Conservation (phyloP, 176 grass and related monocot genomes). For the Thalia dealbata region DNA sequence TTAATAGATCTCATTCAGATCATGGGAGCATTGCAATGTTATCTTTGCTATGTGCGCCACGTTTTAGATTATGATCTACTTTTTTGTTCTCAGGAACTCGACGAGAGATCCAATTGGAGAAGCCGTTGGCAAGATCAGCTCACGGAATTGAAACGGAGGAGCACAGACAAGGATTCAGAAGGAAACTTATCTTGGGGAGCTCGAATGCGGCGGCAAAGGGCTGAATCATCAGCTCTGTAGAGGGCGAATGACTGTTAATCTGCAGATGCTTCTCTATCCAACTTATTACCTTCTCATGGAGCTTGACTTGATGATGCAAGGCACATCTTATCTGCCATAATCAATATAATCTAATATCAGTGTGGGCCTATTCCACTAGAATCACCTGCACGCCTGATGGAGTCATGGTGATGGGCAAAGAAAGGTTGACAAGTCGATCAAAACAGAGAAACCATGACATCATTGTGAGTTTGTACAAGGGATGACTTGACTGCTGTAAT, state of each 20-base stretch:
- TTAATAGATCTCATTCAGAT: not conserved
- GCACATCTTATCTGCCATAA: not conserved
- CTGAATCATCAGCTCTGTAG: slow-evolving; percentile 31
- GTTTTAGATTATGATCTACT: not conserved
- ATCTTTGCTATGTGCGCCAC: not conserved
- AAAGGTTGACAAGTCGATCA: not conserved
- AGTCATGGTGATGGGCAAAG: not conserved
- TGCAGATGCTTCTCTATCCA: not conserved
- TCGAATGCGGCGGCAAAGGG: slow-evolving; percentile 46
- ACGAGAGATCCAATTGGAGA: slow-evolving; percentile 53
- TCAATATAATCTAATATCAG: not conserved
- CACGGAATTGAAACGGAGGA: slow-evolving; percentile 39
- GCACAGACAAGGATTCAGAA: slow-evolving; percentile 44
- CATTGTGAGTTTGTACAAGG: not conserved
- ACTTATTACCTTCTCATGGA: not conserved
- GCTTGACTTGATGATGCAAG: not conserved
- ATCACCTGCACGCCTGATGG: not conserved
- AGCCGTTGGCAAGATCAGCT: slow-evolving; percentile 71
- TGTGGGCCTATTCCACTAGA: not conserved
- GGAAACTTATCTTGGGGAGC: slow-evolving; percentile 70
- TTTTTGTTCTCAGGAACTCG: slow-evolving; percentile 35
- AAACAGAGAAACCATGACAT: not conserved
- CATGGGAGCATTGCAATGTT: not conserved
- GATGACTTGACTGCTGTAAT: not conserved
- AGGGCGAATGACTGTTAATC: not conserved